Evolutionary conservation across 2,329 filamentous ascomycete species (phyloP).

Genomic region (Didymella sp.): DNA sequence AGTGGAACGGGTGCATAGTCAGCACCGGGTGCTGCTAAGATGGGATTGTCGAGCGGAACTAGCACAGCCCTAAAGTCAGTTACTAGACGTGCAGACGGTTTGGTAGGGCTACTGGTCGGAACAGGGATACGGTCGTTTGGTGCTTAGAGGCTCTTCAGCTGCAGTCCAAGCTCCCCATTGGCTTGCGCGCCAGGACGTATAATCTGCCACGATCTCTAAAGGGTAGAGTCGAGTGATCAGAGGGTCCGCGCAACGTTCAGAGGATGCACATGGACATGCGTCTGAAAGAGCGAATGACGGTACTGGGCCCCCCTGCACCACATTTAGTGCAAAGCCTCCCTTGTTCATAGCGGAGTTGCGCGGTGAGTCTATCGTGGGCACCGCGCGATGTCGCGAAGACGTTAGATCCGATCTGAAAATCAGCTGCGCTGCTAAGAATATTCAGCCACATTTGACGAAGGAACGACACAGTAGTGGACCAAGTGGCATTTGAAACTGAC

Average conservation of each 20-base stretch:
- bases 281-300: slow-evolving; percentile 13
- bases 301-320: slow-evolving; percentile 9
- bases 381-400: slow-evolving; percentile 21
- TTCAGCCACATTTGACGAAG: slow-evolving; percentile 41
- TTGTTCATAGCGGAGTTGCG: slow-evolving; percentile 23
- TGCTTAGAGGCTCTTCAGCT: slow-evolving; percentile 45
- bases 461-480: slow-evolving; percentile 22
- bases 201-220: slow-evolving; percentile 27
- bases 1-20: slow-evolving; percentile 46
- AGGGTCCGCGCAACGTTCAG: slow-evolving; percentile 18
- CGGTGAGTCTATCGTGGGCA: slow-evolving; percentile 28
- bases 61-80: slow-evolving; percentile 47
- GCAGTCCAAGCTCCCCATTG: slow-evolving; percentile 35
- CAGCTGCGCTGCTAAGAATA: slow-evolving; percentile 17
- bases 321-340: slow-evolving; percentile 16
- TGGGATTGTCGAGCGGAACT: slow-evolving; percentile 38
- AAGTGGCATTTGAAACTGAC: slow-evolving; percentile 32
- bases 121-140: slow-evolving; percentile 38
- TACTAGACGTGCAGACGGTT: slow-evolving; percentile 37
- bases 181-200: slow-evolving; percentile 24
- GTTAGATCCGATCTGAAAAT: slow-evolving; percentile 39
- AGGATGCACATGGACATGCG: slow-evolving; percentile 23
- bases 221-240: slow-evolving; percentile 22
- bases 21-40: slow-evolving; percentile 42
- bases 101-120: slow-evolving; percentile 37